Evolutionary conservation across 345 rosid genomes (phyloP), one percentile per base, ranked within the genome.

Genomic region (Lagerstroemia speciosa): DNA sequence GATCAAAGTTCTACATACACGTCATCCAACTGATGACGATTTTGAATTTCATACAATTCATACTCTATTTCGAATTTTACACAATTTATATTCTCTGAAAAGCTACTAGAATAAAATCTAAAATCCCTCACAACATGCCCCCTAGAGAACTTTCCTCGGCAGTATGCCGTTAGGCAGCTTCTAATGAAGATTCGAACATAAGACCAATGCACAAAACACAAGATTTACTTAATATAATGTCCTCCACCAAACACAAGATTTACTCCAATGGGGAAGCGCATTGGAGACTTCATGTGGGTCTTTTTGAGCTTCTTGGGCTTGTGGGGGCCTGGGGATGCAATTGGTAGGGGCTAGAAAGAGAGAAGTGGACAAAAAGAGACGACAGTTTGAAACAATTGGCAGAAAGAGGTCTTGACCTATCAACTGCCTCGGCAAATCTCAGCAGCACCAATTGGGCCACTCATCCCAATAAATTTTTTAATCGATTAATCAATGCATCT

Each of bases 241-340:
- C n/a, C n/a, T n/a, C n/a, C n/a, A n/a, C n/a, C n/a, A n/a, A n/a
- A n/a, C n/a, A n/a, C n/a, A n/a, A n/a, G n/a, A n/a, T n/a, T n/a
- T n/a, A n/a, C n/a, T n/a, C 24, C 5, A 48, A 20, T 48, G 55
- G 55, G 7, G n/a, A 20, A 48, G 6, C 20, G 1, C 60, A 29
- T 53, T n/a, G 60, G 60, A n/a, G 29, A 53, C 30, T 53, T n/a
- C 3, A 24, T 22, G 60, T 8, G 60, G 29, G 15, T 6, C 14
- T 22, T 12, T 53, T 2, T 53, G 60, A 24, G 29, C 29, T n/a
- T 8, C 6, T 20, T 53, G 55, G 41, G 60, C 27, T 22, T 46
- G 69, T 48, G 48, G 69, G 69, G 69, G 69, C 69, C 69, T 6
- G 43, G 69, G 61, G 29, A 29, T 17, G 37, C 60, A 46, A 30